Evolutionary conservation across 257 asterid genomes (phyloP).

Genomic region (Nicotiana tabacum): DNA sequence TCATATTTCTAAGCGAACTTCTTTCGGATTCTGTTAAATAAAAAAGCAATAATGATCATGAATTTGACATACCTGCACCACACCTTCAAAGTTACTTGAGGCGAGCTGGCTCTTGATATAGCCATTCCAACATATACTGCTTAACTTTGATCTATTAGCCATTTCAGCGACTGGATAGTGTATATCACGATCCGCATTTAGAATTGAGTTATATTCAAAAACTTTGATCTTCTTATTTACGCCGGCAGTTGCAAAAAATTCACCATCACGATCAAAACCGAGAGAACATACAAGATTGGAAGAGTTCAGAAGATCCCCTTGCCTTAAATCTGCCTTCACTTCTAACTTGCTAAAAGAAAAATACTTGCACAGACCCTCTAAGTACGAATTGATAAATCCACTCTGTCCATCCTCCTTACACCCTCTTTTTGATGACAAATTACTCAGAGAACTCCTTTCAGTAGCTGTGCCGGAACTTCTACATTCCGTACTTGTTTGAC

Average conservation of each 20-base stretch:
- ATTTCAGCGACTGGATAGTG: conserved; percentile 97
- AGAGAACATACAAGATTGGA: conserved; percentile 90
- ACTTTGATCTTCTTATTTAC: conserved; percentile 97
- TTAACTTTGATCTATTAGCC: conserved; percentile 82
- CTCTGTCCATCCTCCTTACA: conserved; percentile 39
- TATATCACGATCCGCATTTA: conserved; percentile 72
- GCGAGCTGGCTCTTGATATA: conserved; percentile 96
- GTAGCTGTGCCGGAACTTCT: conserved; percentile 49
- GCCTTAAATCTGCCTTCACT: conserved; percentile 92
- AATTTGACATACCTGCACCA: conserved; percentile 65
- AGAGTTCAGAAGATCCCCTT: conserved; percentile 87
- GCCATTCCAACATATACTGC: conserved; percentile 96
- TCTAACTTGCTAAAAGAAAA: conserved; percentile 73
- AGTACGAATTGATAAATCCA: conserved; percentile 76
- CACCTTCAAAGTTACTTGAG: conserved; percentile 97
- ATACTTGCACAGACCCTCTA: conserved; percentile 82
- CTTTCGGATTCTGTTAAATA: not conserved
- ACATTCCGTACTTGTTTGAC: conserved; percentile 40
- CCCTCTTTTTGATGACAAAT: conserved; percentile 50
- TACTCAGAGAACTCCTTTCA: conserved; percentile 81
- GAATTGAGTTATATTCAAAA: conserved; percentile 71
- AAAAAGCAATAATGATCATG: not conserved
- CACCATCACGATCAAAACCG: conserved; percentile 94
- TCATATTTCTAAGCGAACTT: conserved; percentile 3
- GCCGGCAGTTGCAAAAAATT: conserved; percentile 95